A percentile compares a stretch with the other conserved stretches of the same genome.
phyloP scores from a whole-genome alignment of 345 rosid genomes.

The Noccaea bulbosa region DNA sequence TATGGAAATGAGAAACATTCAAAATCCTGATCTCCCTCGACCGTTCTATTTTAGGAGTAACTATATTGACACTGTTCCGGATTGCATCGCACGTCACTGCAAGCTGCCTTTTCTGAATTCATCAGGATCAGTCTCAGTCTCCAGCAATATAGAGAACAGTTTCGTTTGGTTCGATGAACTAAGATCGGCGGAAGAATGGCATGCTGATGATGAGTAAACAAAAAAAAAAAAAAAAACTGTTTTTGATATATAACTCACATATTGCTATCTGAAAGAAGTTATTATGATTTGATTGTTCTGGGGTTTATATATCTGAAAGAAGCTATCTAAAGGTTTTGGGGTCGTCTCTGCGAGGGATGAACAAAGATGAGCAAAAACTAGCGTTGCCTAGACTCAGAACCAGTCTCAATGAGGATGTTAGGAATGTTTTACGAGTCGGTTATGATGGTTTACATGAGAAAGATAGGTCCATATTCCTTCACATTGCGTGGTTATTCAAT shows the following conservation, averaged over 20 bases:
- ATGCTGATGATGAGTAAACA: not conserved
- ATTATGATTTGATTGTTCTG: too few relatives aligned
- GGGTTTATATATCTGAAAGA: too few relatives aligned
- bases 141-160: constrained; percentile 10
- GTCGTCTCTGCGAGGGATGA: constrained; percentile 27
- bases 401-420: constrained; percentile 31
- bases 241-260: too few relatives aligned
- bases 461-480: constrained; percentile 42
- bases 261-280: too few relatives aligned
- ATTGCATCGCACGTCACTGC: constrained; percentile 32
- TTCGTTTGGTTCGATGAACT: constrained; percentile 28
- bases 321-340: constrained; percentile 49
- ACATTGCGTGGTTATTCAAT: constrained; percentile 47
- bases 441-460: constrained; percentile 41
- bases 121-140: constrained; percentile 22
- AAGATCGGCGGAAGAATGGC: not conserved
- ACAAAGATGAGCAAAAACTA: constrained; percentile 24
- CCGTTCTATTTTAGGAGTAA: constrained; percentile 31
- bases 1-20: constrained; percentile 27
- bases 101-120: constrained; percentile 35
- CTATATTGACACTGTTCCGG: constrained; percentile 33
- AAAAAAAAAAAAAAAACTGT: too few relatives aligned
- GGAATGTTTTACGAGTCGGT: constrained; percentile 28
- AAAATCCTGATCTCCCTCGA: constrained; percentile 19
- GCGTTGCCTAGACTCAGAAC: constrained; percentile 29